phyloP scores from a whole-genome alignment of 768 basidiomycete species.

The Pulveroboletus sp. region DNA sequence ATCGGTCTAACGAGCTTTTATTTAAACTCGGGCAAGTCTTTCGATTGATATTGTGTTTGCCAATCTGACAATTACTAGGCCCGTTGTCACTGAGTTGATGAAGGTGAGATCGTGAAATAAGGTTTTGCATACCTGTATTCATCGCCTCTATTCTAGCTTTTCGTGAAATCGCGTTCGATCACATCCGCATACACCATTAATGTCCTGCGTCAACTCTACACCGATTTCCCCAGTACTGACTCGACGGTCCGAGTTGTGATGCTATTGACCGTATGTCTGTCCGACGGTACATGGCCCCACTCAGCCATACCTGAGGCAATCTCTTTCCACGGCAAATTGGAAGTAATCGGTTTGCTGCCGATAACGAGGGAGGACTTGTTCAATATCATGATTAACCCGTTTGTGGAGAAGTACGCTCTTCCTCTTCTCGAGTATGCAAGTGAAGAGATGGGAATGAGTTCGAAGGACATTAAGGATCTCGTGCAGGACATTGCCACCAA shows the following conservation, averaged over 20 bases:
- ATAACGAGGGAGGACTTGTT: slow-evolving; percentile 55
- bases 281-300: slow-evolving; percentile 24
- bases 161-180: slow-evolving; percentile 65
- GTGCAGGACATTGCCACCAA: slow-evolving; percentile 56
- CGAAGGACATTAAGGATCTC: slow-evolving; percentile 41
- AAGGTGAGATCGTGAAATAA: slow-evolving; percentile 42
- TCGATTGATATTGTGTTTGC: neutral
- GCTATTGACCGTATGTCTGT: slow-evolving; percentile 62
- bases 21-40: slow-evolving; percentile 60
- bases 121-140: neutral
- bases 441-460: slow-evolving; percentile 40
- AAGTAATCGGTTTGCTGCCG: slow-evolving; percentile 51
- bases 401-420: slow-evolving; percentile 54
- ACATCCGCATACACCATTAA: slow-evolving; percentile 44
- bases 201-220: slow-evolving; percentile 57
- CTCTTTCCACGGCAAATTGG: slow-evolving; percentile 47
- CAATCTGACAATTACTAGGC: slow-evolving; percentile 15
- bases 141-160: slow-evolving; percentile 44
- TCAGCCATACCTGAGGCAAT: slow-evolving; percentile 27
- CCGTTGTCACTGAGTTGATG: slow-evolving; percentile 60
- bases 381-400: slow-evolving; percentile 64
- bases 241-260: slow-evolving; percentile 65
- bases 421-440: slow-evolving; percentile 52
- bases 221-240: slow-evolving; percentile 63
- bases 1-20: slow-evolving; percentile 59